phyloP scores from a whole-genome alignment of 345 rosid genomes.

The Mercurialis annua region DNA sequence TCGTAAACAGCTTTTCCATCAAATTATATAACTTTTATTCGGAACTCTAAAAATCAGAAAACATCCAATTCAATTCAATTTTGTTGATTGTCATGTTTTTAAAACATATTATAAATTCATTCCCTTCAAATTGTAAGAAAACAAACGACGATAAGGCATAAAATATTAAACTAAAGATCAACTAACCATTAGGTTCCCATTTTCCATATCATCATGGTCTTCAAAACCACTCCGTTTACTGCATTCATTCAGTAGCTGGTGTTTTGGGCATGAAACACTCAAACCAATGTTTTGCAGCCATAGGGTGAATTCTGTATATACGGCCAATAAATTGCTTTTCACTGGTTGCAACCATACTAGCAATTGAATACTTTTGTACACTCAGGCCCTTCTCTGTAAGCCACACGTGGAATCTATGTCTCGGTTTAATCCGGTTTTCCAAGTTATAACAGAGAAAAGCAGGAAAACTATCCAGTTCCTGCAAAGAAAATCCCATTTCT shows the following conservation, averaged over 20 bases:
- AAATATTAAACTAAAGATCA: background rate
- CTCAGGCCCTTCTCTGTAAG: slow-evolving; percentile 47
- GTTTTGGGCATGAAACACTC: slow-evolving; percentile 39
- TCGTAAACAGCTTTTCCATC: background rate
- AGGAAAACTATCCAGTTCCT: slow-evolving; percentile 45
- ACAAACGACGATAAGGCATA: no score
- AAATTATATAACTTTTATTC: background rate
- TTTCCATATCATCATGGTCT: background rate
- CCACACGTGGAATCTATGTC: slow-evolving; percentile 53
- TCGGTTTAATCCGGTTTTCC: slow-evolving; percentile 58
- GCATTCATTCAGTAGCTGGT: slow-evolving; percentile 4
- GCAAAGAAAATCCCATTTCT: slow-evolving; percentile 46
- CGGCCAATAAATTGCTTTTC: slow-evolving; percentile 55
- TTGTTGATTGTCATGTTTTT: no score
- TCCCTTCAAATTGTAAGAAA: no score
- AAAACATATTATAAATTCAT: no score
- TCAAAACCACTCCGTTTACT: background rate
- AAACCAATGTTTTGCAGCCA: slow-evolving; percentile 54
- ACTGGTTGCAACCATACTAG: slow-evolving; percentile 67
- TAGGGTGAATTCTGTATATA: slow-evolving; percentile 55
- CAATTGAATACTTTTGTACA: slow-evolving; percentile 41
- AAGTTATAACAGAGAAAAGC: slow-evolving; percentile 58
- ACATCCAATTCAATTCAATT: no score
- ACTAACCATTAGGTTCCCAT: background rate
- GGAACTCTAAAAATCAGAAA: no score